Evolutionary conservation across 2,329 filamentous ascomycete genomes (phyloP).

Genomic region (Colletotrichum chrysophilum): DNA sequence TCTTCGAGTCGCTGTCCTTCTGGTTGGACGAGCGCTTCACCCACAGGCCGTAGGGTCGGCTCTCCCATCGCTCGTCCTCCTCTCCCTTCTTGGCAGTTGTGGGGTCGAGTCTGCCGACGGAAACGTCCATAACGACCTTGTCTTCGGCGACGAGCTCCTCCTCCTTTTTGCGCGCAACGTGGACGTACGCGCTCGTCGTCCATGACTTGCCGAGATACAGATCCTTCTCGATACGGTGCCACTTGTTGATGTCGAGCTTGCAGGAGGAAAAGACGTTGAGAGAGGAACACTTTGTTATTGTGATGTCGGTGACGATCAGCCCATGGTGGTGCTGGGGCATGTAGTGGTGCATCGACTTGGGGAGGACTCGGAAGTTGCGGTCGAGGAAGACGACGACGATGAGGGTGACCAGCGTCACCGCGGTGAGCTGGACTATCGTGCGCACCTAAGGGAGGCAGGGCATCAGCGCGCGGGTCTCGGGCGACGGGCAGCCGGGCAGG

Average conservation of each 20-base stretch:
- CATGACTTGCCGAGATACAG: constrained; percentile 74
- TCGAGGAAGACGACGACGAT: constrained; percentile 83
- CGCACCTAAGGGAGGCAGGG: constrained; percentile 49
- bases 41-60: constrained; percentile 80
- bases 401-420: constrained; percentile 69
- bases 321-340: constrained; percentile 86
- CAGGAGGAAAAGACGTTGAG: constrained; percentile 79
- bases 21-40: constrained; percentile 75
- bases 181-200: constrained; percentile 79
- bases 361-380: constrained; percentile 85
- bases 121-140: constrained; percentile 80
- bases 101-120: constrained; percentile 76
- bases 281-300: constrained; percentile 75
- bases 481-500: not conserved
- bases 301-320: constrained; percentile 84
- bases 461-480: not conserved
- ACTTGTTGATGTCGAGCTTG: constrained; percentile 71
- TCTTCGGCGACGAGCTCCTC: constrained; percentile 79
- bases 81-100: constrained; percentile 57
- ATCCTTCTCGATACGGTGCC: constrained; percentile 90
- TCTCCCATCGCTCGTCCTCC: constrained; percentile 75
- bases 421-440: constrained; percentile 77
- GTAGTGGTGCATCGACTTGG: constrained; percentile 83
- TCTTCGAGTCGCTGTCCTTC: constrained; percentile 76
- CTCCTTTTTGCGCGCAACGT: constrained; percentile 84